Evolutionary conservation across 208 protist genomes (phyloP), one percentile per base, ranked within the genome.

Genomic region (Endotrypanum monterogeii): DNA sequence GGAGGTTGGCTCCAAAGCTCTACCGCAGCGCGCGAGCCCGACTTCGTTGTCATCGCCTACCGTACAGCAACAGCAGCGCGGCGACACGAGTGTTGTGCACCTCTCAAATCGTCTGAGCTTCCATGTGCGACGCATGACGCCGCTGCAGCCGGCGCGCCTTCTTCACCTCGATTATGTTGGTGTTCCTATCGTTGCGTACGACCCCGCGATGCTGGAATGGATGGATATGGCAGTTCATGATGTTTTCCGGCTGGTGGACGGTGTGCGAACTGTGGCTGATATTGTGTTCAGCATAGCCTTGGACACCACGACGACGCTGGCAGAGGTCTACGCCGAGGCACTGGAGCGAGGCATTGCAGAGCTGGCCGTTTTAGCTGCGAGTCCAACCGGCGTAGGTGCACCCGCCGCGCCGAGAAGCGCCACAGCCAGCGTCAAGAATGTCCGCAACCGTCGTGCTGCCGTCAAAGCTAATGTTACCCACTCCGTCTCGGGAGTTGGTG

Each of bases 151-250:
- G n/a, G 74, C 82, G 7, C 71, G 79, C 37, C 62, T 73, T 16
- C 56, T 92, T n/a, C 71, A 73, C 54, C 73, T 94, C 12, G 86
- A 91, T 58, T 78, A 86, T 52, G 78, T 94, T 3, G 88, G 88
- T 18, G 82, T 95, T 35, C 87, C 88, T 8, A 83, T 92, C 71
- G 79, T 72, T 7, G 41, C 77, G 1, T 88, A 83, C 62, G 68
- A 79, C 48, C 66, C 67, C 37, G 62, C 73, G 35, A 82, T 81
- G 72, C 57, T 90, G 51, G 88, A 89, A 55, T 87, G 77, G 77
- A 87, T 87, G 72, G 91, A 96, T 76, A 62, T 96, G 60, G 79
- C 82, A 20, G 80, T 96, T 25, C 79, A 85, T 28, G 74, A 85
- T 48, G 88, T 93, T 7, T 86, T 93, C 56, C 75, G 76, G 20